Evolutionary conservation across 2,329 filamentous ascomycete genomes (phyloP), one percentile per base, ranked within the genome.

Genomic region (Aspergillus sp.): DNA sequence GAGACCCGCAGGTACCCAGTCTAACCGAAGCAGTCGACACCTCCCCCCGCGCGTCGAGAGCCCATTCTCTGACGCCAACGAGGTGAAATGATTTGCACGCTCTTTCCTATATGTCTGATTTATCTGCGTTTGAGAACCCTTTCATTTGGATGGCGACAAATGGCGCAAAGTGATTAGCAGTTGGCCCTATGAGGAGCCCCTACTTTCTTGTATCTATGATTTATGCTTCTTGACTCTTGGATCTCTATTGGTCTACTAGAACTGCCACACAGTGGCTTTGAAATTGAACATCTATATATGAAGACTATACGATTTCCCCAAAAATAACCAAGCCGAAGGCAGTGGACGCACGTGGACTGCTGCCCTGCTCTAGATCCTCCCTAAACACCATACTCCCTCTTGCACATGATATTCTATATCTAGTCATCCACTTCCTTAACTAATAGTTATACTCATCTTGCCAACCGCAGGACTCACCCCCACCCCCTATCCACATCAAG

Each of bases 51-150:
- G 72, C 60, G 74, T 70, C 47, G 71, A 72, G 61, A 80, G 78
- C 61, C 78, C 78, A 5, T 80, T 80, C 63, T 79, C 77, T 15
- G 78, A 80, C 61, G 72, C 70, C 17, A 77, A 80, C 64, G 78
- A 80, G 67, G 70, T 80, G 47, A 73, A 74, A 74, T 74, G 58
- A 72, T 55, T 45, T 17, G 32, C 54, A 36, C 32, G 32, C 60
- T 59, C 64, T 43, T 50, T 60, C 57, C 59, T 53, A 36, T 15
- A 36, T 36, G 30, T 13, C 32, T 57, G 48, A 36, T 57, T 59
- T 48, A 50, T 38, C 36, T 52, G 48, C 43, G 58, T 56, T 52
- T 51, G 15, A 21, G 41, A 49, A 30, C 9, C 45, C 48, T 28
- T 32, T 47, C 54, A 28, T 47, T 28, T 51, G 54, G 58, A 30